A percentile compares a stretch with the other conserved stretches of the same genome.
These are phyloP conservation scores for Scedosporium dehoogii DNA, from an alignment of 2,329 filamentous ascomycete genomes.

Conservation along the genomic window DNA sequence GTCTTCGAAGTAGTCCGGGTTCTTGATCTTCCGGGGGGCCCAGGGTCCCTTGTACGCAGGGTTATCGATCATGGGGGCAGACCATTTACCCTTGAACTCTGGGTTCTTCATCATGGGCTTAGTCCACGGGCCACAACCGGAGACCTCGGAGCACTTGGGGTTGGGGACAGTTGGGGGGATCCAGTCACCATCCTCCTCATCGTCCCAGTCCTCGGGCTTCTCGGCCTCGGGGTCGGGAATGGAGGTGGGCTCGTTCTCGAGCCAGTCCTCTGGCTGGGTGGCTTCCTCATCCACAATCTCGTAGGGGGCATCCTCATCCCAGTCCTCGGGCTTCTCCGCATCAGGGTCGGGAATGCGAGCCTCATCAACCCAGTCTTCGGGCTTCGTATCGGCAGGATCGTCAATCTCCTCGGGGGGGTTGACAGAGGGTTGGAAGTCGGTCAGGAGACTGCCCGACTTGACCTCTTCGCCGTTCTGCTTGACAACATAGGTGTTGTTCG, in stretches of 20 bases:
- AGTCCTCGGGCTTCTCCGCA: constrained; percentile 93
- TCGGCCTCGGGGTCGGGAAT: constrained; percentile 87
- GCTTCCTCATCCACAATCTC: constrained; percentile 94
- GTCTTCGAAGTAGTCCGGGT: constrained; percentile 95
- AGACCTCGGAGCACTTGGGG: constrained; percentile 87
- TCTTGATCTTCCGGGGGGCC: constrained; percentile 91
- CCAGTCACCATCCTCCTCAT: constrained; percentile 99
- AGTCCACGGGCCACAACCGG: constrained; percentile 89
- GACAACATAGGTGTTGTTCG: constrained; percentile 91
- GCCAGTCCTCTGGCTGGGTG: constrained; percentile 88
- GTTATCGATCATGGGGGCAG: constrained; percentile 87
- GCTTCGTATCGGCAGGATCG: constrained; percentile 87
- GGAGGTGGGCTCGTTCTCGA: constrained; percentile 74
- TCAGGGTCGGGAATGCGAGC: constrained; percentile 84
- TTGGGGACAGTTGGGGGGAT: constrained; percentile 81
- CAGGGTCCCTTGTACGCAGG: constrained; percentile 95
- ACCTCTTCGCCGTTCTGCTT: constrained; percentile 82
- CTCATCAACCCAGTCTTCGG: constrained; percentile 91
- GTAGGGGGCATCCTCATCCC: constrained; percentile 96
- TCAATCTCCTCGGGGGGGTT: constrained; percentile 94
- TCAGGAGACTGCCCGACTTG: constrained; percentile 83
- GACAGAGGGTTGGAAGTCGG: constrained; percentile 88
- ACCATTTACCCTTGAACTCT: constrained; percentile 98
- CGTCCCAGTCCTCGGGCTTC: constrained; percentile 99
- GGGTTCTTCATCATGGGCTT: constrained; percentile 91